A percentile compares a stretch with the other conserved stretches of the same genome.
phyloP scores from a whole-genome alignment of 2,329 filamentous ascomycete genomes.

The Pseudogymnoascus sp. region DNA sequence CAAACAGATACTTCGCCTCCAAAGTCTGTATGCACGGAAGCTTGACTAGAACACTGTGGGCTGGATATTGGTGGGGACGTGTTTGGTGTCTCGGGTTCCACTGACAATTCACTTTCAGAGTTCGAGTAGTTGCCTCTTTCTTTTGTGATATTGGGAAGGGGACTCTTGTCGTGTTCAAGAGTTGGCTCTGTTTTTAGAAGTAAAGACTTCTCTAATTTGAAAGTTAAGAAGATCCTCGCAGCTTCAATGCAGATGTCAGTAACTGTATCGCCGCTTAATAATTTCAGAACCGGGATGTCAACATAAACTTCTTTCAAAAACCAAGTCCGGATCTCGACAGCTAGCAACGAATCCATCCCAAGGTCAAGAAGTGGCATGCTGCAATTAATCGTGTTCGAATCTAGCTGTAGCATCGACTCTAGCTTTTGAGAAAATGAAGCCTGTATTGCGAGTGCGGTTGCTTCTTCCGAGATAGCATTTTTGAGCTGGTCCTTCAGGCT shows the following conservation, averaged over 20 bases:
- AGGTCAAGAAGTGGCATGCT: neutral
- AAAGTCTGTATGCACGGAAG: too few relatives aligned
- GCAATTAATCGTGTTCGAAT: neutral
- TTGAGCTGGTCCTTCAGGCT: neutral
- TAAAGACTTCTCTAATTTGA: too few relatives aligned
- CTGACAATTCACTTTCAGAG: too few relatives aligned
- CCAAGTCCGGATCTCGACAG: slow-evolving; percentile 8
- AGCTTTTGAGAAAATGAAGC: neutral
- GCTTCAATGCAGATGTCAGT: slow-evolving; percentile 11
- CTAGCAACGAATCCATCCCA: slow-evolving; percentile 10
- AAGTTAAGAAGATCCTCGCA: too few relatives aligned
- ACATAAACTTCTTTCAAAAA: slow-evolving; percentile 17
- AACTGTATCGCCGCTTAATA: slow-evolving; percentile 30
- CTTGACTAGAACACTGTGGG: too few relatives aligned
- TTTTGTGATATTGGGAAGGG: too few relatives aligned
- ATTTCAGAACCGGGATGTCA: slow-evolving; percentile 39
- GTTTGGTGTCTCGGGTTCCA: too few relatives aligned
- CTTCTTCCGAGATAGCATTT: neutral
- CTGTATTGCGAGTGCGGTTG: neutral
- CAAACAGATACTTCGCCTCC: too few relatives aligned
- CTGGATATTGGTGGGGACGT: too few relatives aligned
- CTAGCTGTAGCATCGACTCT: neutral
- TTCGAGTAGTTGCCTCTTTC: too few relatives aligned
- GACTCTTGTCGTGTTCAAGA: too few relatives aligned
- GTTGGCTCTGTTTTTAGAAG: too few relatives aligned